phyloP scores from a whole-genome alignment of 2,329 filamentous ascomycete genomes.

The Incumbomyces delicatus region DNA sequence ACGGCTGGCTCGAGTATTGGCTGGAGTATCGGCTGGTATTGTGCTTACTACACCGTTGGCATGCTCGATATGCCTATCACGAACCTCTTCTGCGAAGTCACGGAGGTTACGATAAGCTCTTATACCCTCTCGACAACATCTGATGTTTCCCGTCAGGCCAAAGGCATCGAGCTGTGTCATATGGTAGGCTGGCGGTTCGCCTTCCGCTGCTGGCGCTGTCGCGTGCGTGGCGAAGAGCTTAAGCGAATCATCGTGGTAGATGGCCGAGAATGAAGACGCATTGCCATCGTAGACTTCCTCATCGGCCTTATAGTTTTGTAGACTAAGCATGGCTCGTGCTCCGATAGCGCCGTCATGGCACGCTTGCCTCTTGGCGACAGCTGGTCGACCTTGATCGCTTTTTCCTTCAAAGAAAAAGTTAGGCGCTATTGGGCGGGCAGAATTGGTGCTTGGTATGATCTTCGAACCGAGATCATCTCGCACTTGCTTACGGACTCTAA shows the following conservation, averaged over 20 bases:
- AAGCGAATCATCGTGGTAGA: conserved; percentile 21
- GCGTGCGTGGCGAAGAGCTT: not conserved
- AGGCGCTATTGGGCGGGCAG: conserved; percentile 19
- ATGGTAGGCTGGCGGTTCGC: too few species aligned
- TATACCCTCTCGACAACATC: conserved; percentile 28
- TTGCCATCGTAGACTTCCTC: conserved; percentile 30
- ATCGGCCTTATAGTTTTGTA: conserved; percentile 16
- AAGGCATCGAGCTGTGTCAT: conserved; percentile 29
- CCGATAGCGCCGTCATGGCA: conserved; percentile 12
- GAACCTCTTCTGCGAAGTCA: conserved; percentile 30
- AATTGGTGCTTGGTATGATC: conserved; percentile 14
- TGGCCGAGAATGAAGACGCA: conserved; percentile 31
- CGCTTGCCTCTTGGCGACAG: conserved; percentile 11
- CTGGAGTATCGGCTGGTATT: not conserved
- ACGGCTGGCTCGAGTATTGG: not conserved
- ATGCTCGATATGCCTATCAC: conserved; percentile 27
- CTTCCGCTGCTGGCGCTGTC: too few species aligned
- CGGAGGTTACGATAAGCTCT: conserved; percentile 33
- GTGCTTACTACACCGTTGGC: conserved; percentile 21
- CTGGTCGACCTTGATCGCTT: conserved; percentile 8
- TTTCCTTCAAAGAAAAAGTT: conserved; percentile 16
- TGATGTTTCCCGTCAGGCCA: conserved; percentile 21
- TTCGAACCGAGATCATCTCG: conserved; percentile 8
- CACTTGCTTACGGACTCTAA: conserved; percentile 15
- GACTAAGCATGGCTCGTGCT: conserved; percentile 15